Evolutionary conservation across 306 rosid species (phyloP).

Genomic region (Betula pendula): DNA sequence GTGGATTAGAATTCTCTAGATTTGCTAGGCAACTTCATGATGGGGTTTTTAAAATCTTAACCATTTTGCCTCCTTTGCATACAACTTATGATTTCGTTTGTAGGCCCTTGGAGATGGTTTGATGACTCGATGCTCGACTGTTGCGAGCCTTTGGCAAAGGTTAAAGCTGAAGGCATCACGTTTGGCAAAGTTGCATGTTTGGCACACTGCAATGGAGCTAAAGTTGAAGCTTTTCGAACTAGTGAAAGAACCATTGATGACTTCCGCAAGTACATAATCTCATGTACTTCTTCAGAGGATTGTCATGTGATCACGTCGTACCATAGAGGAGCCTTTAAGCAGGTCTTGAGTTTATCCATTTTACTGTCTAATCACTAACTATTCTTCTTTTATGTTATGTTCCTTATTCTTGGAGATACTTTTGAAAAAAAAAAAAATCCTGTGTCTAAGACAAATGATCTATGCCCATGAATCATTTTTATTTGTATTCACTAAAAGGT

Average conservation of each 20-base stretch:
- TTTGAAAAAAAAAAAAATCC: neutral
- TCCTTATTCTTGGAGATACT: neutral
- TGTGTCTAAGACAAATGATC: neutral
- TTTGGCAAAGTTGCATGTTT: constrained; percentile 90
- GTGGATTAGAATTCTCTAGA: neutral
- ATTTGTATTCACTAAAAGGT: neutral
- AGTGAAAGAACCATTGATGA: constrained; percentile 51
- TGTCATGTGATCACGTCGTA: constrained; percentile 75
- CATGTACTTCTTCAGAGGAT: constrained; percentile 58
- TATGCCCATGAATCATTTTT: neutral
- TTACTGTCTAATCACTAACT: constrained; percentile 3
- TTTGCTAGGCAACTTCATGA: no score
- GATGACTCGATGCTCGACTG: constrained; percentile 96
- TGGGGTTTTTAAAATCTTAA: no score
- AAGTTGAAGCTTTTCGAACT: constrained; percentile 61
- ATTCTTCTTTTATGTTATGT: neutral
- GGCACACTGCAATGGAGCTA: constrained; percentile 90
- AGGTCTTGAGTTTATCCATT: constrained; percentile 48
- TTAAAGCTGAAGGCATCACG: constrained; percentile 72
- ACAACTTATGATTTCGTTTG: neutral
- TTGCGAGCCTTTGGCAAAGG: constrained; percentile 73
- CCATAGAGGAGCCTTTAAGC: constrained; percentile 58
- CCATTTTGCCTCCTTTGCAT: no score
- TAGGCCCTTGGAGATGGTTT: constrained; percentile 99
- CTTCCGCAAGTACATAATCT: constrained; percentile 56